These are phyloP conservation scores for Lagenidium giganteum DNA, from an alignment of 352 stramenopile species.

Conservation along the genomic window DNA sequence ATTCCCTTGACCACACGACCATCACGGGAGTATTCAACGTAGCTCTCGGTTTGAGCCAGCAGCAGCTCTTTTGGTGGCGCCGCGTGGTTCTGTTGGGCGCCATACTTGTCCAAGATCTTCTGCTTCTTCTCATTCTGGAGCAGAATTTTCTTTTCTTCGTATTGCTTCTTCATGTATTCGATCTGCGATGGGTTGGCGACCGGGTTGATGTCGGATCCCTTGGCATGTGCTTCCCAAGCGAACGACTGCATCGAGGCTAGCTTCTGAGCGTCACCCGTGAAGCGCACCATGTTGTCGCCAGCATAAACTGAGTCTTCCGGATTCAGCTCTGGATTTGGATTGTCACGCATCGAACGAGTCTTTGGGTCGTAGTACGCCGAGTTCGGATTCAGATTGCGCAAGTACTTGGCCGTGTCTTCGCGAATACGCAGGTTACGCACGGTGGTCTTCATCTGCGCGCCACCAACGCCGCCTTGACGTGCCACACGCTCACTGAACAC, in stretches of 20 bases:
- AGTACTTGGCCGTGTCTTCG: constrained; percentile 99
- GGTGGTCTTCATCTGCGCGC: constrained; percentile 97
- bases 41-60: constrained; percentile 87
- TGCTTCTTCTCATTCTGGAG: constrained; percentile 62
- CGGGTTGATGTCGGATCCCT: constrained; percentile 91
- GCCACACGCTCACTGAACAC: constrained; percentile 94
- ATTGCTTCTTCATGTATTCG: constrained; percentile 95
- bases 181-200: constrained; percentile 95
- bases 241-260: constrained; percentile 95
- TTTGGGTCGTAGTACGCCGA: constrained; percentile 99
- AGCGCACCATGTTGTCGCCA: constrained; percentile 95
- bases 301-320: constrained; percentile 91
- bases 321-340: constrained; percentile 95
- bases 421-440: constrained; percentile 98
- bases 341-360: constrained; percentile 97
- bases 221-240: constrained; percentile 92
- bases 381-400: constrained; percentile 98
- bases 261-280: constrained; percentile 90
- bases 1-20: constrained; percentile 84
- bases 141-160: constrained; percentile 67
- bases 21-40: constrained; percentile 93
- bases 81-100: constrained; percentile 89
- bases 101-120: constrained; percentile 95
- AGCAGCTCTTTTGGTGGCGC: constrained; percentile 75
- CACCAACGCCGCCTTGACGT: constrained; percentile 93